Evolutionary conservation across 164 flowering plant species (phyloP), one percentile per base, ranked within the genome.

Genomic region (Amborella trichopoda): DNA sequence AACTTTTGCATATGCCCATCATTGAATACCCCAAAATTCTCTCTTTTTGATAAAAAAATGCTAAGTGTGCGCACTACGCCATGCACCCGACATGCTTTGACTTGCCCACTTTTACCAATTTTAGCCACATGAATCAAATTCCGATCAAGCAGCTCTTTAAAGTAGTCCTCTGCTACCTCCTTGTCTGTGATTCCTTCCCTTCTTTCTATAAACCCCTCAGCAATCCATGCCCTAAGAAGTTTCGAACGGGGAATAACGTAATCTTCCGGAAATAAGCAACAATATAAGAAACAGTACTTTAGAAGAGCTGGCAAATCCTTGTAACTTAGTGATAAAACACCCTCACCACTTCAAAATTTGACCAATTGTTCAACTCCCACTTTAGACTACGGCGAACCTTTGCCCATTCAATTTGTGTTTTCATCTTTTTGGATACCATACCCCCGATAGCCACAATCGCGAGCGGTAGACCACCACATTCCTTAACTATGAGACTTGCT

Each of bases 261-360:
- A 14, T 34, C 28, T 20, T 33, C 19, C 3, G 49, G 56, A 17
- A 53, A 53, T 14, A 53, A 9, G 0, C 33, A 44, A 19, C 56
- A 53, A 36, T 17, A 44, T 5, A 25, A 6, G 19, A 53, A 53
- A 18, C 56, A 53, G 18, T 25, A 17, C 33, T 24, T 53, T 36
- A 43, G 19, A 24, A 30, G 28, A 13, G 28, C 2, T 3, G 48
- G 26, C 3, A 43, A 34, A 34, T 53, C 13, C 23, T 53, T 28
- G 36, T 44, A 53, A 27, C 56, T 53, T 34, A 53, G 22, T n/a
- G 10, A 4, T 14, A 53, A 19, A 30, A 53, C 30, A 3, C 23
- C 28, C 21, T 14, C 24, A 41, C 23, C 21, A n/a, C 18, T 28
- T 3, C 14, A 4, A 27, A 46, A n/a, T n/a, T n/a, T n/a, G n/a